Conservation (phyloP, 2,329 filamentous ascomycete species). For the Alternaria brassicae region DNA sequence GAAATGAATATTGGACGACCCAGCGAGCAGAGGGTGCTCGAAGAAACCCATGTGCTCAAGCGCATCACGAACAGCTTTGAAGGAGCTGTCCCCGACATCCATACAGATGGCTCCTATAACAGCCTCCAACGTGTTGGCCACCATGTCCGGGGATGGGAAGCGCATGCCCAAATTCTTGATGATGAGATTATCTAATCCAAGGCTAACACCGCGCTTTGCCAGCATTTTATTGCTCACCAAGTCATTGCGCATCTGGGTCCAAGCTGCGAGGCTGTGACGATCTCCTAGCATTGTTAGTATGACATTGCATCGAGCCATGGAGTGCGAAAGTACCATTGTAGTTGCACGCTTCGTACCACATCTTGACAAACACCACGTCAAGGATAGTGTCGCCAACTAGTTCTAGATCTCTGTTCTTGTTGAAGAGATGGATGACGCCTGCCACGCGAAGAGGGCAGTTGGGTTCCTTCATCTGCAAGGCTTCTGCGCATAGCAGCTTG, state of each 20-base stretch:
- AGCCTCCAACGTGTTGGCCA: conserved; percentile 6
- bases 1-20: conserved; percentile 1
- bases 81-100: background rate
- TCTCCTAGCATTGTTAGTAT: background rate
- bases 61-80: background rate
- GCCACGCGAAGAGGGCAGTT: background rate
- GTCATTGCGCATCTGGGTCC: background rate
- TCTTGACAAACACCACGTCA: background rate
- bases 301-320: too few relatives aligned
- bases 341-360: background rate
- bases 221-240: background rate
- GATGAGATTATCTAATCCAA: background rate
- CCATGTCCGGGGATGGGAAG: background rate
- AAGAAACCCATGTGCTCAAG: conserved; percentile 12
- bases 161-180: background rate
- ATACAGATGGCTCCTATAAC: background rate
- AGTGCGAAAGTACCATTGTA: background rate
- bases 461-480: background rate
- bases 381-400: background rate
- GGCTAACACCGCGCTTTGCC: background rate
- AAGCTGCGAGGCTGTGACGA: background rate
- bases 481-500: conserved; percentile 2
- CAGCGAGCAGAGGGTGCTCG: conserved; percentile 2
- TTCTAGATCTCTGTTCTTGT: background rate
- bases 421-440: background rate